phyloP scores from a whole-genome alignment of 768 basidiomycete genomes.

The Coprinellus micaceus region DNA sequence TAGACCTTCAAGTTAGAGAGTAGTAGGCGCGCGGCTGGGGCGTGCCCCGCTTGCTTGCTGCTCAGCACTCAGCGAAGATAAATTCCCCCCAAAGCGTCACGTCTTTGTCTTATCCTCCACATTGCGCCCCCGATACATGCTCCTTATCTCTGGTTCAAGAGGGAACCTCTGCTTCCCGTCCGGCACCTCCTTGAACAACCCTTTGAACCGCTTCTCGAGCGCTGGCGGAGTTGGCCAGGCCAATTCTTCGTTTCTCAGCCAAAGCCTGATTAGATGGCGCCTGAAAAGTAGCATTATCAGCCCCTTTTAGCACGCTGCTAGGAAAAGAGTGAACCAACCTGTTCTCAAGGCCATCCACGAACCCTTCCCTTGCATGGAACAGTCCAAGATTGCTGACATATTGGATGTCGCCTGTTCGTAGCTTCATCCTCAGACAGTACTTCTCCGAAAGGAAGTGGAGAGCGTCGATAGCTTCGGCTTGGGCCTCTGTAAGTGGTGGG shows the following conservation, averaged over 20 bases:
- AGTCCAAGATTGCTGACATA: slow-evolving; percentile 45
- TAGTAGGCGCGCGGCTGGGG: no score
- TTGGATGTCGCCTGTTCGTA: slow-evolving; percentile 48
- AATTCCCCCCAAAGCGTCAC: no score
- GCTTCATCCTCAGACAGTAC: slow-evolving; percentile 39
- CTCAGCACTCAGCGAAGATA: no score
- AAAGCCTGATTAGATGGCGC: slow-evolving; percentile 42
- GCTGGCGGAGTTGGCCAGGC: slow-evolving; percentile 42
- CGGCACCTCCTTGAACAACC: slow-evolving; percentile 35
- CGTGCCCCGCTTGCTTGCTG: no score
- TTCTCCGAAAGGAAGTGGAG: slow-evolving; percentile 44
- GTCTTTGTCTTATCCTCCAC: no score
- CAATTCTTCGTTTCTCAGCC: slow-evolving; percentile 44
- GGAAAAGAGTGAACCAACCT: slow-evolving; percentile 30
- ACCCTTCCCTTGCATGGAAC: slow-evolving; percentile 43
- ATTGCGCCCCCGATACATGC: no score
- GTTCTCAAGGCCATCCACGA: slow-evolving; percentile 38
- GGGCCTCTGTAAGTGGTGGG: slow-evolving; percentile 46
- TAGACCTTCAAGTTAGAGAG: no score
- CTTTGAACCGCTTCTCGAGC: slow-evolving; percentile 34
- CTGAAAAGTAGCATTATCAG: slow-evolving; percentile 15
- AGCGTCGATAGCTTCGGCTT: slow-evolving; percentile 45
- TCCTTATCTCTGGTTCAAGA: slow-evolving; percentile 41
- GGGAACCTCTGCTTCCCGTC: slow-evolving; percentile 45
- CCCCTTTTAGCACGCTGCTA: neutral